A percentile compares a stretch with the other conserved stretches of the same genome.
phyloP scores from a whole-genome alignment of 139 green algal genomes.

The Zygnema circumcarinatum region DNA sequence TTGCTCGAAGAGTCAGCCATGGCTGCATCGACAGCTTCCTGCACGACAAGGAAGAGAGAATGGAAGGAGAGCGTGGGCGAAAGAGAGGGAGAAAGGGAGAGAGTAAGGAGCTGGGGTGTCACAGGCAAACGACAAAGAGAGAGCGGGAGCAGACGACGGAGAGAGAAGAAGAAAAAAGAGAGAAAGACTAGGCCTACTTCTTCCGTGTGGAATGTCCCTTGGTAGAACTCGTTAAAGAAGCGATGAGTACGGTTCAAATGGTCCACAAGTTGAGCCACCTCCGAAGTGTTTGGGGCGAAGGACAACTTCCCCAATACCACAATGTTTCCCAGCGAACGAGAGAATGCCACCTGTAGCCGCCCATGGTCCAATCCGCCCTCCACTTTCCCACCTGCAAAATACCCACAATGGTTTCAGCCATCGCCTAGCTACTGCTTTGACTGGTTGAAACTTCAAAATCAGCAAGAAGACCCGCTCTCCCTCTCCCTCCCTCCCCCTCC shows the following conservation, averaged over 20 bases:
- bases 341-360: neutral
- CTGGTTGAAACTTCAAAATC: no score
- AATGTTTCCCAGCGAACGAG: constrained; percentile 38
- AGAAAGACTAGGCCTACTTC: neutral
- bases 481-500: no score
- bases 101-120: neutral
- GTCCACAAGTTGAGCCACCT: constrained; percentile 35
- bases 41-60: neutral
- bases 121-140: neutral
- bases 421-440: no score
- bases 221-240: constrained; percentile 51
- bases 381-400: no score
- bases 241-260: constrained; percentile 43
- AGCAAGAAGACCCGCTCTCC: no score
- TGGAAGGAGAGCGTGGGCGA: neutral
- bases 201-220: constrained; percentile 12
- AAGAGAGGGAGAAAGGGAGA: neutral
- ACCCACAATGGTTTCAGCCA: no score
- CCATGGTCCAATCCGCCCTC: neutral
- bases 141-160: neutral
- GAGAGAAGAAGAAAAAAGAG: neutral
- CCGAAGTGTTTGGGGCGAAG: constrained; percentile 43
- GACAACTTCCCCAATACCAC: constrained; percentile 34
- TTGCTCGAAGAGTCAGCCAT: neutral
- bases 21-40: constrained; percentile 1